phyloP scores from a whole-genome alignment of 1,284 basidiomycete genomes.

The Coniferiporia weirii region DNA sequence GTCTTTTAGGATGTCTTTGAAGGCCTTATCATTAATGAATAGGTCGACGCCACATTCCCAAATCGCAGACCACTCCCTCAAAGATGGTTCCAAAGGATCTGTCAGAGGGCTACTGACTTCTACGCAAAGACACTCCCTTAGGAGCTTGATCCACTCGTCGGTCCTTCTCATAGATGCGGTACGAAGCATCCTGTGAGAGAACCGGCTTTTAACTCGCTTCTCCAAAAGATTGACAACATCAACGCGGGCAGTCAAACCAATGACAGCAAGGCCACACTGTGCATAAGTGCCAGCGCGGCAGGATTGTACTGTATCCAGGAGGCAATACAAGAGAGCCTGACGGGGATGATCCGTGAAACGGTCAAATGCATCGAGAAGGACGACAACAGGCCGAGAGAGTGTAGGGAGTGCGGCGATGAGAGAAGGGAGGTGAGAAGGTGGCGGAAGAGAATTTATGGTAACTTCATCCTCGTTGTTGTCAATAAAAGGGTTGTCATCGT shows the following conservation, averaged over 20 bases:
- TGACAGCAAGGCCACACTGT: constrained; percentile 69
- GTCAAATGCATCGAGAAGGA: constrained; percentile 88
- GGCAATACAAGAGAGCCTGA: constrained; percentile 84
- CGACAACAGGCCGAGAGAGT: constrained; percentile 71
- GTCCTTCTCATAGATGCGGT: constrained; percentile 55
- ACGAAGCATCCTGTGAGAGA: constrained; percentile 84
- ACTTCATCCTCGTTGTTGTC: constrained; percentile 24
- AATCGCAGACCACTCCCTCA: constrained; percentile 42
- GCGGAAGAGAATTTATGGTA: constrained; percentile 40
- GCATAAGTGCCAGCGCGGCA: constrained; percentile 47
- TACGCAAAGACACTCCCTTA: constrained; percentile 36
- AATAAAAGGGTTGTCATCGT: constrained; percentile 37
- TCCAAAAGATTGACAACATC: constrained; percentile 88
- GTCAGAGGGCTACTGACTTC: constrained; percentile 14
- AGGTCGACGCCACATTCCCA: constrained; percentile 61
- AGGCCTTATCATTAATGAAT: constrained; percentile 45
- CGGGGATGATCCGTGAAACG: constrained; percentile 85
- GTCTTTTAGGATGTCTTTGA: constrained; percentile 45
- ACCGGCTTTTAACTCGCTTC: constrained; percentile 93
- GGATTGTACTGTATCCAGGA: constrained; percentile 77
- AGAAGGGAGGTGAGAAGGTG: constrained; percentile 74
- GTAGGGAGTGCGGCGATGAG: constrained; percentile 76
- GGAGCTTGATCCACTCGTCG: constrained; percentile 47
- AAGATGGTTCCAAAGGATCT: not conserved
- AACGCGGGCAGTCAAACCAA: constrained; percentile 79